Conservation (phyloP, 331 rosid genomes). For the Erythrophleum ivorense region DNA sequence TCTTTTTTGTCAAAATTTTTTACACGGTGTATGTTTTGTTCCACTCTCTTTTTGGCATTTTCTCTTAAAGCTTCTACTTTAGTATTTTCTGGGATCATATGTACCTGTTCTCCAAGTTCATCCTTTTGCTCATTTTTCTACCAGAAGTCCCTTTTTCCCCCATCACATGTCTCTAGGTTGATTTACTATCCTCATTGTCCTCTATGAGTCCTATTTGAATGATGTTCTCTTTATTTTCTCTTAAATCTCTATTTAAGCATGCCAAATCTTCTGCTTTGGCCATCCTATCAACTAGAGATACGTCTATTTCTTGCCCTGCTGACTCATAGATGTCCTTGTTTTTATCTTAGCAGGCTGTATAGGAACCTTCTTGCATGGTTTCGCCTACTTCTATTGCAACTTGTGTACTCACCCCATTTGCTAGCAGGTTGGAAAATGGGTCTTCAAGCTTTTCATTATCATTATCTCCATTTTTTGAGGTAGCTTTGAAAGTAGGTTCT, state of each 20-base stretch:
- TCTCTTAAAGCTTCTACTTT: slow-evolving; percentile 29
- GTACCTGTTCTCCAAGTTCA: slow-evolving; percentile 15
- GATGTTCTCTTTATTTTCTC: slow-evolving; percentile 23
- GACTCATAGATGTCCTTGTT: slow-evolving; percentile 30
- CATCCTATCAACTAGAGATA: slow-evolving; percentile 11
- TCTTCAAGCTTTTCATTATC: slow-evolving; percentile 18
- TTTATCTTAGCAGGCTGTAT: slow-evolving; percentile 7
- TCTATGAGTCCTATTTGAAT: background rate
- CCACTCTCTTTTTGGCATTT: slow-evolving; percentile 6
- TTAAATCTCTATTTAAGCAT: slow-evolving; percentile 1
- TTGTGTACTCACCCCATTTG: slow-evolving; percentile 27
- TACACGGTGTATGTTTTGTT: background rate
- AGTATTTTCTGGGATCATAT: slow-evolving; percentile 19
- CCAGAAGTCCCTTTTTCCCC: slow-evolving; percentile 23
- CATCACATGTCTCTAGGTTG: background rate
- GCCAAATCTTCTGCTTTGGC: slow-evolving; percentile 28
- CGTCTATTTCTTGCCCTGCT: slow-evolving; percentile 11
- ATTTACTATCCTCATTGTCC: slow-evolving; percentile 30
- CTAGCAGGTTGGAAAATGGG: slow-evolving; percentile 8
- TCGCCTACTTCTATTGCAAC: slow-evolving; percentile 21
- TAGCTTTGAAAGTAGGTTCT: background rate
- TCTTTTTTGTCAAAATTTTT: slow-evolving; percentile 26
- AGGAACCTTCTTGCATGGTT: slow-evolving; percentile 22
- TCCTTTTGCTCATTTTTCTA: slow-evolving; percentile 33
- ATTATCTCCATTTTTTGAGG: slow-evolving; percentile 20